A percentile compares a stretch with the other conserved stretches of the same genome.
These are phyloP conservation scores for Erodium texanum DNA, from an alignment of 441 rosid genomes.

Conservation along the genomic window DNA sequence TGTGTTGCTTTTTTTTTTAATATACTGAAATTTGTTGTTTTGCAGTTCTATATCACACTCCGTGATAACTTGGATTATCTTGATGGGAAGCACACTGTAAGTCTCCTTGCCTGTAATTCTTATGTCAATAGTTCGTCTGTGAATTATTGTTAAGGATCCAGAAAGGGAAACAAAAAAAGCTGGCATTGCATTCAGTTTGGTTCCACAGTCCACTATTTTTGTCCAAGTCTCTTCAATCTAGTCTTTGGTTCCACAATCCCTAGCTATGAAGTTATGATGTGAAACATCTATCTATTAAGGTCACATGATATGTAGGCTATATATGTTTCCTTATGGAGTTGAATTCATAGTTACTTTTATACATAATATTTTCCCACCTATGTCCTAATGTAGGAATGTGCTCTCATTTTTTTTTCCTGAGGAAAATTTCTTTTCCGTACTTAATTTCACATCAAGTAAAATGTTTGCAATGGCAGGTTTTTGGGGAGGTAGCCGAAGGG, in stretches of 20 bases:
- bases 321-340: not conserved
- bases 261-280: not conserved
- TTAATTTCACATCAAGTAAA: not conserved
- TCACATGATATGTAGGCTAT: not conserved
- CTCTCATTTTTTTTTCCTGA: not conserved
- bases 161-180: not conserved
- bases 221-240: not conserved
- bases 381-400: not conserved
- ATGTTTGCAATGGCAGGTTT: slow-evolving; percentile 43
- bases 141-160: not conserved
- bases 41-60: slow-evolving; percentile 85
- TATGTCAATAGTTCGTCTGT: not conserved
- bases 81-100: slow-evolving; percentile 93
- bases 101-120: slow-evolving; percentile 18
- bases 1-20: slow-evolving; percentile 2
- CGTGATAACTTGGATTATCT: slow-evolving; percentile 90
- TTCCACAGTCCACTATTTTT: not conserved
- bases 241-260: not conserved
- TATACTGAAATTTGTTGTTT: slow-evolving; percentile 9
- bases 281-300: not conserved
- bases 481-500: slow-evolving; percentile 95
- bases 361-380: not conserved
- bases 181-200: not conserved
- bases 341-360: not conserved
- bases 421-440: not conserved